phyloP scores from a whole-genome alignment of 1,139 yeast genomes.

The Yamadazyma oceani region DNA sequence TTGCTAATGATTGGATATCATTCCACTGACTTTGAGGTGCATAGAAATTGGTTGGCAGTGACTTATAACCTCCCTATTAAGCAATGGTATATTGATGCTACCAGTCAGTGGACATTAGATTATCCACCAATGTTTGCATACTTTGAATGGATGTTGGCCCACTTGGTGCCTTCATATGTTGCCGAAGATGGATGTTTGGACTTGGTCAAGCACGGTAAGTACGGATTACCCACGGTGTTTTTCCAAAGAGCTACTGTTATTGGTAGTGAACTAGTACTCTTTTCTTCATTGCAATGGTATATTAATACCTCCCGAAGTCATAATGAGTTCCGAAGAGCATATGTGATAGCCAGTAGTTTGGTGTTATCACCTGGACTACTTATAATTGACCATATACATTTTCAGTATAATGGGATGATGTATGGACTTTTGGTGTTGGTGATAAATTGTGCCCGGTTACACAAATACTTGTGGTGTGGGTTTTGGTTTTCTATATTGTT shows the following conservation, averaged over 20 bases:
- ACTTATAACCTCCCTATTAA: slow-evolving; percentile 74
- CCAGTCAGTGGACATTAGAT: slow-evolving; percentile 94
- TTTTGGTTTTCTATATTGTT: slow-evolving; percentile 71
- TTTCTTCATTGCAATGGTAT: slow-evolving; percentile 69
- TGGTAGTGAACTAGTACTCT: slow-evolving; percentile 69
- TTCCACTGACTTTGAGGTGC: slow-evolving; percentile 96
- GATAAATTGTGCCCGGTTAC: slow-evolving; percentile 65
- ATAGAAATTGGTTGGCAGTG: slow-evolving; percentile 94
- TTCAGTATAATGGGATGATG: slow-evolving; percentile 92
- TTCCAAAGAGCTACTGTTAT: slow-evolving; percentile 86
- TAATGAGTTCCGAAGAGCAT: slow-evolving; percentile 48
- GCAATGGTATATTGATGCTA: slow-evolving; percentile 81
- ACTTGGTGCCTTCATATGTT: slow-evolving; percentile 65
- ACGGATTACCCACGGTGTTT: slow-evolving; percentile 74
- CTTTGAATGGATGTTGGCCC: slow-evolving; percentile 80
- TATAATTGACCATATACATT: slow-evolving; percentile 89
- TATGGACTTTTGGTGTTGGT: slow-evolving; percentile 80
- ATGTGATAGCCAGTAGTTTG: slow-evolving; percentile 79
- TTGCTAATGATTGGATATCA: slow-evolving; percentile 51
- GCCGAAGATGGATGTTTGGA: slow-evolving; percentile 76
- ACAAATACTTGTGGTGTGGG: slow-evolving; percentile 63
- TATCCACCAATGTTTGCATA: slow-evolving; percentile 98
- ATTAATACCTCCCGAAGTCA: slow-evolving; percentile 49
- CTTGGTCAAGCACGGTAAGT: slow-evolving; percentile 62
- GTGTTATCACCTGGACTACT: slow-evolving; percentile 86